Conservation (phyloP, 345 rosid species). For the Rubroshorea leprosula region DNA sequence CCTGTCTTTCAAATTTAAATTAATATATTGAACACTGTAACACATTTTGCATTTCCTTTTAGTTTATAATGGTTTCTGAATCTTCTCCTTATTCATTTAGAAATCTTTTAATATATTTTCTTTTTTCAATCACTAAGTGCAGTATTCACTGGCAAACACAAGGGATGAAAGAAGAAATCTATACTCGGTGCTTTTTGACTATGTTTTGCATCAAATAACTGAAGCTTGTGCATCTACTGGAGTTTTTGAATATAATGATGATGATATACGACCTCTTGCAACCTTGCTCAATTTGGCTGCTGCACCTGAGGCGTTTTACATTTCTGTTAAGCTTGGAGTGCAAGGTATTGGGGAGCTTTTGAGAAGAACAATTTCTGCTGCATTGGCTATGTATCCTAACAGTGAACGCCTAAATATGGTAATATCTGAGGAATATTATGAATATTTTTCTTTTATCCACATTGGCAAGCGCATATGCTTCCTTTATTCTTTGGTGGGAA, state of each 20-base stretch:
- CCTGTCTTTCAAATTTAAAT: not conserved
- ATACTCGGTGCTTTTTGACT: slow-evolving; percentile 82
- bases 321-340: slow-evolving; percentile 89
- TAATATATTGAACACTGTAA: not conserved
- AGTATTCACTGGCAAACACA: slow-evolving; percentile 84
- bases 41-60: not conserved
- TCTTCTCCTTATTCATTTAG: not conserved
- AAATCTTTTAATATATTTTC: not conserved
- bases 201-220: slow-evolving; percentile 78
- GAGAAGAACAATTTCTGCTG: slow-evolving; percentile 77
- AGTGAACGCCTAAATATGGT: slow-evolving; percentile 85
- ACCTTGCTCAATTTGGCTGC: slow-evolving; percentile 71
- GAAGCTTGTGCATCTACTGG: slow-evolving; percentile 72
- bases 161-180: slow-evolving; percentile 89
- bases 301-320: slow-evolving; percentile 95
- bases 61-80: not conserved
- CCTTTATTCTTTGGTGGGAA: no score
- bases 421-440: slow-evolving; percentile 16
- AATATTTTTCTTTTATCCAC: no score
- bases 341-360: slow-evolving; percentile 93
- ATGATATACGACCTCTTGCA: slow-evolving; percentile 86
- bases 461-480: no score
- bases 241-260: slow-evolving; percentile 71
- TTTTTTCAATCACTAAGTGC: slow-evolving; percentile 25
- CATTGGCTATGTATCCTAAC: slow-evolving; percentile 77